These are phyloP conservation scores for Marvania coccoides DNA, from an alignment of 139 green algal genomes.

Conservation along the genomic window DNA sequence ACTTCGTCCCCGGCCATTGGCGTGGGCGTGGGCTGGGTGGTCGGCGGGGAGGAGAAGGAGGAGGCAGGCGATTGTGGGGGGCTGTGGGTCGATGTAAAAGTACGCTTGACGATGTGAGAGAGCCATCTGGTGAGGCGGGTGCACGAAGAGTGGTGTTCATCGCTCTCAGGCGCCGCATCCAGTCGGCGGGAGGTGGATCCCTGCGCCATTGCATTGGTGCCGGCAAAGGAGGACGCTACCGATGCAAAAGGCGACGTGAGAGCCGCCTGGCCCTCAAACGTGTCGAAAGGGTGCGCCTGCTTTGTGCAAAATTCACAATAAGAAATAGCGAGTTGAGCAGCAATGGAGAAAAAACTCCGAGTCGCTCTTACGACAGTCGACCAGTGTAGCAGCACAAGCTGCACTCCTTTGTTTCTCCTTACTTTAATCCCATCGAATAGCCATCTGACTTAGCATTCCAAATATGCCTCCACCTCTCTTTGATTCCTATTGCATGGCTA, in stretches of 20 bases:
- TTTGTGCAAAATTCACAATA: not conserved
- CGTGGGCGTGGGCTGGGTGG: no score
- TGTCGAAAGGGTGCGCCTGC: conserved; percentile 13
- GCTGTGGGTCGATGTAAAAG: no score
- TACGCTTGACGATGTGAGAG: no score
- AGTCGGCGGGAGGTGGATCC: not conserved
- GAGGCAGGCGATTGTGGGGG: no score
- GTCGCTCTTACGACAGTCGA: not conserved
- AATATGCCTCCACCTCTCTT: not conserved
- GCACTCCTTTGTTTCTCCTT: not conserved
- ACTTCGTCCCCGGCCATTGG: no score
- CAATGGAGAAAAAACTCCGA: not conserved
- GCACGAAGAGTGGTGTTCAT: not conserved
- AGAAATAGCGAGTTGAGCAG: not conserved
- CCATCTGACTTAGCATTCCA: not conserved
- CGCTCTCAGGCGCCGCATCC: not conserved
- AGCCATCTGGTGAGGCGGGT: no score
- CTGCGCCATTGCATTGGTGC: not conserved
- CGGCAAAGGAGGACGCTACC: not conserved
- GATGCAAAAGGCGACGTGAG: conserved; percentile 22
- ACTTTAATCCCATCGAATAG: no score
- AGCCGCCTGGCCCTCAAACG: conserved; percentile 1
- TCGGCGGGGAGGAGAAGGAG: no score
- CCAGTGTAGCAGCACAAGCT: not conserved
- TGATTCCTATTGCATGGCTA: no score